Conservation (phyloP, 169 alveolate genomes). For the Theileria annulata region DNA sequence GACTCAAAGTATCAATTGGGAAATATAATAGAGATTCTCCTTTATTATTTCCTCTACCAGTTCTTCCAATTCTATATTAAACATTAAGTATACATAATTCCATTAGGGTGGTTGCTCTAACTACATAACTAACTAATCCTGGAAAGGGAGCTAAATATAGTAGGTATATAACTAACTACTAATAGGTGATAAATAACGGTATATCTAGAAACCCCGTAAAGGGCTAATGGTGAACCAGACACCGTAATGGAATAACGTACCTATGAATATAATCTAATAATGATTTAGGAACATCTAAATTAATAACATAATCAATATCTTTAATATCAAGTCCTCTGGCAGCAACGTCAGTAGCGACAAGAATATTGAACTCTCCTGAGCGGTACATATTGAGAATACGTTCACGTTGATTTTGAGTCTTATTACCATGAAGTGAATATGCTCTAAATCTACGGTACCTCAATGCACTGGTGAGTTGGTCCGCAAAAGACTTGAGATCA, state of each 20-base stretch:
- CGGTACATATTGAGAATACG: conserved; percentile 82
- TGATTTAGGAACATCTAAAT: conserved; percentile 90
- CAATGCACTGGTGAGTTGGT: conserved; percentile 81
- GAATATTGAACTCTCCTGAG: conserved; percentile 84
- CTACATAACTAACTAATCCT: background rate
- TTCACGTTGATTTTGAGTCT: conserved; percentile 81
- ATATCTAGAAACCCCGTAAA: too few species aligned
- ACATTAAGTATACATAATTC: background rate
- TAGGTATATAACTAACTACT: too few species aligned
- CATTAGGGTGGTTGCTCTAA: too few species aligned
- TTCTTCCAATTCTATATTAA: conserved; percentile 91
- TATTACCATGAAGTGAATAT: conserved; percentile 90
- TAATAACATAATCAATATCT: conserved; percentile 87
- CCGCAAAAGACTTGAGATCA: conserved; percentile 82
- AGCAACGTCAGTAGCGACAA: conserved; percentile 94
- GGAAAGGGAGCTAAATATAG: too few species aligned
- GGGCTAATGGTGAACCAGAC: too few species aligned
- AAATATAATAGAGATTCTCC: conserved; percentile 78
- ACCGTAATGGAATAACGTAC: conserved; percentile 8
- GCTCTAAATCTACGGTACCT: conserved; percentile 83
- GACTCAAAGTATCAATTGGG: conserved; percentile 69
- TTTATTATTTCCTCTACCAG: conserved; percentile 89
- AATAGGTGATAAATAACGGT: too few species aligned
- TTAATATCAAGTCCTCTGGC: conserved; percentile 94
- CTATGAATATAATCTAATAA: conserved; percentile 87